These are phyloP conservation scores for Exophiala dermatitidis DNA, from an alignment of 2,329 filamentous ascomycete genomes.

Conservation along the genomic window DNA sequence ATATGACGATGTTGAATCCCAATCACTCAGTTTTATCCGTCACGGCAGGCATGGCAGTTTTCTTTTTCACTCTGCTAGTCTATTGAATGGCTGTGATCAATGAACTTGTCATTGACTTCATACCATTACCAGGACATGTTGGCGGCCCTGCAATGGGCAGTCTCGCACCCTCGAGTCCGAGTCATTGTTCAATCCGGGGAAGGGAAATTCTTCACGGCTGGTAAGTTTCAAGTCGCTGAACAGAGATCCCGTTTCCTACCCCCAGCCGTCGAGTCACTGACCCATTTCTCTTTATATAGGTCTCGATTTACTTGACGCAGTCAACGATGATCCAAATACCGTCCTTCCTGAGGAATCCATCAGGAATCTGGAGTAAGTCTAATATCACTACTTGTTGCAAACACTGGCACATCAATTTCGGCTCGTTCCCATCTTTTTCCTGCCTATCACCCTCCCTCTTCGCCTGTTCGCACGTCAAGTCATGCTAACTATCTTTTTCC, in stretches of 20 bases:
- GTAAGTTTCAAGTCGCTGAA: neutral
- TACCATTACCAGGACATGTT: conserved; percentile 7
- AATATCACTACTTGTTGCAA: neutral
- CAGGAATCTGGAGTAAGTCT: neutral
- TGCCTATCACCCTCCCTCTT: neutral
- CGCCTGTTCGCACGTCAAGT: too few relatives aligned
- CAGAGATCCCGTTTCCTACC: neutral
- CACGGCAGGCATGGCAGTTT: too few relatives aligned
- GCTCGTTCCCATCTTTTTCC: neutral
- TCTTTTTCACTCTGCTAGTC: too few relatives aligned
- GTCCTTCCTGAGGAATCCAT: conserved; percentile 1
- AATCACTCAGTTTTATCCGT: too few relatives aligned
- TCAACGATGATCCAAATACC: neutral
- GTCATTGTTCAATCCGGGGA: conserved; percentile 10
- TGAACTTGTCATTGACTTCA: neutral
- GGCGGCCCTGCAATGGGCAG: conserved; percentile 3
- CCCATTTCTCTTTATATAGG: neutral
- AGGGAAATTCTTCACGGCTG: conserved; percentile 12
- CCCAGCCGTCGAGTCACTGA: too few relatives aligned
- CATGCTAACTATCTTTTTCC: neutral
- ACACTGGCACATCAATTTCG: too few relatives aligned
- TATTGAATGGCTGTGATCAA: too few relatives aligned
- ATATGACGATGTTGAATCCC: too few relatives aligned
- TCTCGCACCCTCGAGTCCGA: conserved; percentile 1
- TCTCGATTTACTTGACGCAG: conserved; percentile 5